Evolutionary conservation across 2,329 filamentous ascomycete genomes (phyloP), one percentile per base, ranked within the genome.

Genomic region (Tetracladium maxilliforme): DNA sequence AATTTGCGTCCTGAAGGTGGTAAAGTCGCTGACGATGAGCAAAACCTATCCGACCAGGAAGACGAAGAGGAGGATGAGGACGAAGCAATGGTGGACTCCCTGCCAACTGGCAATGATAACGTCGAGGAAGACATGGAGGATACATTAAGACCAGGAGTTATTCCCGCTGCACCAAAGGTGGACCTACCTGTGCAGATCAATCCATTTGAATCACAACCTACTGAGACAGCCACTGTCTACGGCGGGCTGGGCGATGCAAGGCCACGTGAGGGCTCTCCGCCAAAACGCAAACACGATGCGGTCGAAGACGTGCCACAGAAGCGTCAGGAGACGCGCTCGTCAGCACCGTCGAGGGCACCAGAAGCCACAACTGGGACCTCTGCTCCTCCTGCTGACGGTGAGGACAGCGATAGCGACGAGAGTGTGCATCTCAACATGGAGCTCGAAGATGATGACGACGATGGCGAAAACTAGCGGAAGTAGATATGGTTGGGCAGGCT

Each of bases 1-100:
- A n/a, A n/a, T n/a, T n/a, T n/a, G n/a, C n/a, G n/a, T n/a, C n/a
- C 57, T 66, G 13, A 48, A 58, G 26, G 62, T 62, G 9, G 50
- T 61, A 21, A 58, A 65, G 56, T 59, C 62, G 3, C 42, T 59
- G 28, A 31, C 50, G 36, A 30, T 22, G 38, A 44, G 26, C 34
- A 17, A 27, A 17, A 13, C 20, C 37, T 37, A 5, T 39, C 29
- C 30, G 10, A 33, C 38, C 19, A 34, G 16, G 18, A 37, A 7
- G 45, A 35, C 10, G 34, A 39, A 10, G 40, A 38, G 4, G 36
- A 40, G 2, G 32, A 48, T 8, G 47, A 49, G 4, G 47, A 46
- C 9, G 45, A 45, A 19, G 42, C n/a, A n/a, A n/a, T n/a, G n/a
- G n/a, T n/a, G n/a, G n/a, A n/a, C n/a, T n/a, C n/a, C n/a, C n/a